Percentiles rank a stretch among this genome's conserved stretches.
Conservation (phyloP, 306 rosid species). For the Nissolia schottii region DNA sequence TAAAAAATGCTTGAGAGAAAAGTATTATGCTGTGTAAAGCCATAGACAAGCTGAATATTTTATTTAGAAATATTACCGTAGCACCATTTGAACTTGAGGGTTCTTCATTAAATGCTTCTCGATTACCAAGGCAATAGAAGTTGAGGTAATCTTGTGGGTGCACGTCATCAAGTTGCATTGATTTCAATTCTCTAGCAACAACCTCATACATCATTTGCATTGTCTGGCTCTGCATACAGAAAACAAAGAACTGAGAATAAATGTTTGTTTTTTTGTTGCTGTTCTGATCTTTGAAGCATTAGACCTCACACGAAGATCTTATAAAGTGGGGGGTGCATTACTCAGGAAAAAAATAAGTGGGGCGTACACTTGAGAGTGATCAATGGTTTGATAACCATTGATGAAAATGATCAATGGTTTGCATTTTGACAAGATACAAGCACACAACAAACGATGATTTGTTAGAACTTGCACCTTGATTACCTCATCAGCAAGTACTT, state of each 20-base stretch:
- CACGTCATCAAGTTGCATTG: slow-evolving; percentile 31
- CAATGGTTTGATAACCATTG: not conserved
- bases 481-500: slow-evolving; percentile 12
- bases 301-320: not conserved
- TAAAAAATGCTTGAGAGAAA: slow-evolving; percentile 13
- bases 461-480: slow-evolving; percentile 15
- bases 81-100: slow-evolving; percentile 27
- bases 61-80: slow-evolving; percentile 43
- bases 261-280: not conserved
- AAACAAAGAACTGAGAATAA: slow-evolving; percentile 21
- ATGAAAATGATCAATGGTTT: not conserved
- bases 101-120: slow-evolving; percentile 52
- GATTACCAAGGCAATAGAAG: slow-evolving; percentile 94
- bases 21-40: not conserved
- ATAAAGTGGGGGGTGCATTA: not conserved
- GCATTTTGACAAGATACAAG: not conserved
- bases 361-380: not conserved
- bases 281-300: slow-evolving; percentile 8
- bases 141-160: slow-evolving; percentile 81
- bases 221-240: slow-evolving; percentile 62
- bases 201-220: slow-evolving; percentile 77
- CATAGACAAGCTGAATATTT: not conserved
- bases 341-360: too few relatives aligned
- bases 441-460: slow-evolving; percentile 11
- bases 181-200: slow-evolving; percentile 59